phyloP scores from a whole-genome alignment of 106 monocot genomes.

The Allium fistulosum region DNA sequence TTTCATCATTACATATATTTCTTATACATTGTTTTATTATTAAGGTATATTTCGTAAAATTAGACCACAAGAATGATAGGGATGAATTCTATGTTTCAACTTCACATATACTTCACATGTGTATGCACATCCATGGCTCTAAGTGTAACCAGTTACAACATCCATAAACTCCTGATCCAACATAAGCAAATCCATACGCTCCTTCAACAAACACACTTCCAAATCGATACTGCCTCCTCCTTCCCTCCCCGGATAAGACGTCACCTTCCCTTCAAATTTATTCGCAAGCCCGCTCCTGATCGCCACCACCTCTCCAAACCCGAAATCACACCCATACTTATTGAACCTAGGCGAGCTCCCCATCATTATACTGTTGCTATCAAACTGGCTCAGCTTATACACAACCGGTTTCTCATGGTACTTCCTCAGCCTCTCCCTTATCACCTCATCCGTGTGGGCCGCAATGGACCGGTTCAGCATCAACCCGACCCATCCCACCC shows the following conservation, averaged over 20 bases:
- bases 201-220: conserved; percentile 41
- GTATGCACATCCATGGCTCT: no score
- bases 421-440: background rate
- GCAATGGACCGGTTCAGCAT: conserved; percentile 20
- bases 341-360: conserved; percentile 50
- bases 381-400: background rate
- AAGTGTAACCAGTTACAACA: background rate
- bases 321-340: conserved; percentile 49
- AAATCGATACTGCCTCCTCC: conserved; percentile 48
- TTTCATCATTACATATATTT: no score
- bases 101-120: no score
- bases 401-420: conserved; percentile 11
- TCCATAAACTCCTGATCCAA: conserved; percentile 39
- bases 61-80: no score
- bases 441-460: conserved; percentile 12
- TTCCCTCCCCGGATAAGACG: conserved; percentile 34
- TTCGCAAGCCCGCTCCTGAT: conserved; percentile 40
- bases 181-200: conserved; percentile 34
- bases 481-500: conserved; percentile 47
- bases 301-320: conserved; percentile 37
- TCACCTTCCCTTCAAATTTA: conserved; percentile 54
- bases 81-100: no score
- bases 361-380: conserved; percentile 11
- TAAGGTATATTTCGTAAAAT: no score
- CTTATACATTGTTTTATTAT: no score